Conservation (phyloP, 2,329 filamentous ascomycete species). For the Neopestalotiopsis sp. region DNA sequence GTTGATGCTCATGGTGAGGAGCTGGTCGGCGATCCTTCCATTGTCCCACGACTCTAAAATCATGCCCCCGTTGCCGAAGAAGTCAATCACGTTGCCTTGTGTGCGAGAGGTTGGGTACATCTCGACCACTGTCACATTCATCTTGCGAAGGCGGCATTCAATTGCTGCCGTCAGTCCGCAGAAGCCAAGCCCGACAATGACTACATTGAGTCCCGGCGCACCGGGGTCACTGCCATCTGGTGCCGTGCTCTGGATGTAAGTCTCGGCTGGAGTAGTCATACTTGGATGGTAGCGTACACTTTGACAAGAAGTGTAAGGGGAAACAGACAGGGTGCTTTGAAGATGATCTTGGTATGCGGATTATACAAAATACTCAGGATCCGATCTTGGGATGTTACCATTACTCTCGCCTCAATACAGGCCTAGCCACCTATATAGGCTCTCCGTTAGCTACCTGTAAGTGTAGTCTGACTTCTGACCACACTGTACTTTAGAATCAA, state of each 20-base stretch:
- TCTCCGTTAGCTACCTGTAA: neutral
- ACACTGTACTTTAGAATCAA: neutral
- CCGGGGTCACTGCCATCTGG: neutral
- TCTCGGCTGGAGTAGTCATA: neutral
- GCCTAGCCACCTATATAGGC: neutral
- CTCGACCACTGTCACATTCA: constrained; percentile 11
- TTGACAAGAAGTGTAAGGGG: neutral
- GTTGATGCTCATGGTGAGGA: neutral
- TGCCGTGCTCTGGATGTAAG: neutral
- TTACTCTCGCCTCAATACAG: neutral
- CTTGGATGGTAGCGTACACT: neutral
- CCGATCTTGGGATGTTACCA: neutral
- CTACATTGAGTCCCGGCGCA: constrained; percentile 6
- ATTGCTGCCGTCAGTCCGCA: constrained; percentile 11
- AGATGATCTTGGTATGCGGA: neutral
- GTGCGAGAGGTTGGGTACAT: constrained; percentile 10
- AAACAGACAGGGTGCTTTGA: neutral
- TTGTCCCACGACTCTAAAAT: constrained; percentile 41
- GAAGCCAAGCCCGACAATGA: constrained; percentile 12
- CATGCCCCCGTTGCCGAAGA: constrained; percentile 38
- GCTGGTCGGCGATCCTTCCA: constrained; percentile 36
- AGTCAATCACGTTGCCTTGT: constrained; percentile 43
- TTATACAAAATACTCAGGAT: neutral
- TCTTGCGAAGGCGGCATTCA: constrained; percentile 14
- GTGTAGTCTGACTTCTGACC: neutral